phyloP scores from a whole-genome alignment of 768 basidiomycete species.

The Lyophyllum semitale region DNA sequence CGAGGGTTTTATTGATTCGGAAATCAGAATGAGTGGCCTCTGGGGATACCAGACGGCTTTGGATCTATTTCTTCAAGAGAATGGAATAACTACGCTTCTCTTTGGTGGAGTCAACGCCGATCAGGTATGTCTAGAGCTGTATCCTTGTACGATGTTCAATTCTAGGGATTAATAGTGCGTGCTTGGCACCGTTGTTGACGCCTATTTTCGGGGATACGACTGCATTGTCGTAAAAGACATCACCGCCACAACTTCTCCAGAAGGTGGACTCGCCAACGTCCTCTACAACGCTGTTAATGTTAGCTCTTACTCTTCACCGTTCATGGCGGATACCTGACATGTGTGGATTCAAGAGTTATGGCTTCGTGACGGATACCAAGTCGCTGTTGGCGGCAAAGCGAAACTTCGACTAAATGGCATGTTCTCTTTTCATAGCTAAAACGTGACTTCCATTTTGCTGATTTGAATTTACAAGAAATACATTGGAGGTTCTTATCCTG shows the following conservation, averaged over 20 bases:
- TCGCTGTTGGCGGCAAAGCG: constrained; percentile 27
- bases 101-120: constrained; percentile 71
- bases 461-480: constrained; percentile 1
- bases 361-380: constrained; percentile 46
- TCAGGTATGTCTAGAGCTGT: constrained; percentile 40
- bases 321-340: not conserved
- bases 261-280: constrained; percentile 56
- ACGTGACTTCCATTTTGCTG: no score
- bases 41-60: constrained; percentile 67
- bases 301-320: constrained; percentile 20
- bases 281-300: constrained; percentile 59
- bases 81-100: constrained; percentile 61
- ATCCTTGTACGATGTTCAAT: not conserved
- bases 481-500: not conserved
- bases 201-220: constrained; percentile 67
- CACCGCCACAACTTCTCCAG: constrained; percentile 64
- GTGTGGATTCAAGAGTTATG: constrained; percentile 41
- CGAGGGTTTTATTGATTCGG: not conserved
- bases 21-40: constrained; percentile 59
- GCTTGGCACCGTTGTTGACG: constrained; percentile 61
- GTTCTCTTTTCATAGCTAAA: no score
- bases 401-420: no score
- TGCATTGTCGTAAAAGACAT: constrained; percentile 58
- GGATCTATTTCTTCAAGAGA: constrained; percentile 63
- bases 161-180: constrained; percentile 49